phyloP scores from a whole-genome alignment of 208 protist genomes.

The Eutreptiella sp. region DNA sequence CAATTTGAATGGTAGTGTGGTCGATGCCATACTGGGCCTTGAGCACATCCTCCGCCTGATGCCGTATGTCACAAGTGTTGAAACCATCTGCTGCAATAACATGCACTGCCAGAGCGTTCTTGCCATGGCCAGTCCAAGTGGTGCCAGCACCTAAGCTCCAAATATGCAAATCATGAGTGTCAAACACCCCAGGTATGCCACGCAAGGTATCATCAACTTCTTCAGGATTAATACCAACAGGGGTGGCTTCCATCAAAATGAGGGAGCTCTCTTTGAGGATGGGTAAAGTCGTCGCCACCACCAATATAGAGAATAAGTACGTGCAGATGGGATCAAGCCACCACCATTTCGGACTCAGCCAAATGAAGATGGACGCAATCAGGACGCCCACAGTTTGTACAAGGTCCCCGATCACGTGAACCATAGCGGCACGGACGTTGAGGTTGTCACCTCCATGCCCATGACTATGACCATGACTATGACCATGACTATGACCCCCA shows the following conservation, averaged over 20 bases:
- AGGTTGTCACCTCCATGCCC: conserved; percentile 30
- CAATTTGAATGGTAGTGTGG: conserved; percentile 27
- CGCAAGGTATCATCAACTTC: neutral
- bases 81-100: neutral
- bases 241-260: conserved; percentile 19
- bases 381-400: conserved; percentile 41
- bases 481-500: conserved; percentile 18
- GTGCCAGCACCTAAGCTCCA: conserved; percentile 19
- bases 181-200: neutral
- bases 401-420: conserved; percentile 44
- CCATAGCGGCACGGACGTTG: conserved; percentile 39
- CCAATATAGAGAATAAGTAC: conserved; percentile 17
- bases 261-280: conserved; percentile 13
- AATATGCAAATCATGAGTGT: conserved; percentile 24
- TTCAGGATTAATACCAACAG: neutral
- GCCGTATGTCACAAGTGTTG: too few relatives aligned
- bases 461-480: neutral
- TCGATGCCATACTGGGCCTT: neutral
- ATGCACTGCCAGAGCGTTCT: conserved; percentile 11
- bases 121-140: too few relatives aligned
- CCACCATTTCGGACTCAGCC: conserved; percentile 8
- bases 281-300: conserved; percentile 7
- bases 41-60: neutral
- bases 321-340: neutral
- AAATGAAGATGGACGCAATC: conserved; percentile 33